phyloP scores from a whole-genome alignment of 2,329 filamentous ascomycete genomes.

The Cryphonectria carpinicola region DNA sequence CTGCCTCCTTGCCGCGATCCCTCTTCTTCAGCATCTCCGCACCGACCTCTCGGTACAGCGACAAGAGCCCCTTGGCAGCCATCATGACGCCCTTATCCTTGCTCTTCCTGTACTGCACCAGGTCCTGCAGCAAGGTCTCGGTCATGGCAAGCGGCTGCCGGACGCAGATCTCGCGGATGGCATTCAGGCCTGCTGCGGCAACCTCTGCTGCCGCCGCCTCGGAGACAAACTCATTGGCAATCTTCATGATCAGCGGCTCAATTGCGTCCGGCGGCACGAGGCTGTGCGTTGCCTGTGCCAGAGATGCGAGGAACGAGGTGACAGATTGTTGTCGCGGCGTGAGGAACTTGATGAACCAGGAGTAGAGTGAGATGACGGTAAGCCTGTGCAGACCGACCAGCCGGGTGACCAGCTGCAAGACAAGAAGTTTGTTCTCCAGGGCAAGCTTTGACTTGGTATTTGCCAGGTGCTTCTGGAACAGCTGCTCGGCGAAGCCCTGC shows the following conservation, averaged over 20 bases:
- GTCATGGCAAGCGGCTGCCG: slow-evolving; percentile 96
- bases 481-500: slow-evolving; percentile 86
- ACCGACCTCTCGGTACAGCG: slow-evolving; percentile 87
- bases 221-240: slow-evolving; percentile 97
- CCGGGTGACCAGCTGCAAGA: slow-evolving; percentile 87
- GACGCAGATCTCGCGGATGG: slow-evolving; percentile 91
- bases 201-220: slow-evolving; percentile 92
- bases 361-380: slow-evolving; percentile 88
- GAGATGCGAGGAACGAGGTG: slow-evolving; percentile 87
- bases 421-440: slow-evolving; percentile 86
- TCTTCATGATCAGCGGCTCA: slow-evolving; percentile 90
- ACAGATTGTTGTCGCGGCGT: slow-evolving; percentile 87
- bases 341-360: slow-evolving; percentile 92
- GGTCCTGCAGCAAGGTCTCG: slow-evolving; percentile 91
- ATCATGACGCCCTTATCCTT: slow-evolving; percentile 99
- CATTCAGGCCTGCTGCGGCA: slow-evolving; percentile 87
- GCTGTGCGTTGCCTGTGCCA: slow-evolving; percentile 89
- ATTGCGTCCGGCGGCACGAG: slow-evolving; percentile 91
- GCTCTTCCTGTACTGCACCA: slow-evolving; percentile 94
- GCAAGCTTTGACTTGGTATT: slow-evolving; percentile 83
- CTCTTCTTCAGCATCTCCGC: slow-evolving; percentile 87
- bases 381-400: slow-evolving; percentile 92
- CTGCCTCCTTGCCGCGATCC: slow-evolving; percentile 88
- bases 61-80: slow-evolving; percentile 90
- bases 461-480: slow-evolving; percentile 91